Evolutionary conservation across 2,329 filamentous ascomycete genomes (phyloP).

Genomic region (Diplocarpon rosae): DNA sequence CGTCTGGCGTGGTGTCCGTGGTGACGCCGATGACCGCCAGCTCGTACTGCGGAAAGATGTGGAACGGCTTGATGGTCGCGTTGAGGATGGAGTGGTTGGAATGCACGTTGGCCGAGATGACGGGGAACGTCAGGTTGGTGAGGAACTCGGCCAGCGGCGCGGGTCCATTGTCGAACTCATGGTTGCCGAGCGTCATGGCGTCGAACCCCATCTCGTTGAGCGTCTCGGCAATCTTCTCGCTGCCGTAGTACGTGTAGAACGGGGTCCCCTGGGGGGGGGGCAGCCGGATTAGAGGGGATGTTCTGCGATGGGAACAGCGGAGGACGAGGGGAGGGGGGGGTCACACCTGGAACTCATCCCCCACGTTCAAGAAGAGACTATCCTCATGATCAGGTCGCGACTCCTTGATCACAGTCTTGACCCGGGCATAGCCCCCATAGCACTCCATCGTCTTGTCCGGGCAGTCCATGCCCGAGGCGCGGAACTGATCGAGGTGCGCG

Average conservation of each 20-base stretch:
- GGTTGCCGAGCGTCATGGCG: constrained; percentile 57
- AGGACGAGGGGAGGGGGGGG: not conserved
- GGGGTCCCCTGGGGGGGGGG: constrained; percentile 51
- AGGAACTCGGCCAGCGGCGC: constrained; percentile 51
- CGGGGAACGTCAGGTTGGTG: constrained; percentile 51
- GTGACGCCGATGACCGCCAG: constrained; percentile 55
- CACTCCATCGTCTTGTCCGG: constrained; percentile 44
- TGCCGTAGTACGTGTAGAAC: constrained; percentile 55
- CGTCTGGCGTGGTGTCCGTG: constrained; percentile 45
- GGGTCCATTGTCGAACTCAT: constrained; percentile 56
- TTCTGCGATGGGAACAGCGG: not conserved
- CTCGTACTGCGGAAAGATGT: constrained; percentile 49
- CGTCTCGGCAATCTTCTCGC: constrained; percentile 57
- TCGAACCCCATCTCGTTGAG: constrained; percentile 56
- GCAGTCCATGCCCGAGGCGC: constrained; percentile 51
- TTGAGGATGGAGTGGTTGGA: constrained; percentile 49
- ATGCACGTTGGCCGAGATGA: constrained; percentile 51
- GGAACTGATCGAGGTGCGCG: constrained; percentile 53
- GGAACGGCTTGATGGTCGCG: constrained; percentile 52
- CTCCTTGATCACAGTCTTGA: constrained; percentile 48
- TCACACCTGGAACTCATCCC: constrained; percentile 46
- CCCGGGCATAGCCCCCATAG: constrained; percentile 52
- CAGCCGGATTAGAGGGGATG: not conserved
- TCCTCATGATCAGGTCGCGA: constrained; percentile 46
- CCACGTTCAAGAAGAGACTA: constrained; percentile 51